Base-by-base conservation (phyloP, 2,329 filamentous ascomycete species). In the Aspergillus neotritici region DNA sequence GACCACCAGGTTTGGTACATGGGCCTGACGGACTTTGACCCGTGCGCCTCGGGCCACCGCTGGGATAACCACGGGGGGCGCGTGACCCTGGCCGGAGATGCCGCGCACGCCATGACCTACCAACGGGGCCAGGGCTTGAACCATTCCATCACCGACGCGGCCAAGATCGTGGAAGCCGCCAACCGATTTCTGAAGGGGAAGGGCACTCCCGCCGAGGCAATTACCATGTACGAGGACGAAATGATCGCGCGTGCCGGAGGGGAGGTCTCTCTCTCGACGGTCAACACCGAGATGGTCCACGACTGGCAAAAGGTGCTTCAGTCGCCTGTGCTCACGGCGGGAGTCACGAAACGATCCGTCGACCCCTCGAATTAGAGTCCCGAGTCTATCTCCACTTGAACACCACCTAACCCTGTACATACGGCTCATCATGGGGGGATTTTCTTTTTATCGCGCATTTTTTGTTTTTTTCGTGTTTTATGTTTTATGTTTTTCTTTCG, bases 91-190 rank as follows among this genome's bases (percentile, higher is more conserved):
- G 61, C 77, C 0, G 80, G 79, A 10, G 80, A 83, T 50, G 78
- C 79, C 0, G 79, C 79, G 0, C 79, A 83, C 50, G 77, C 78
- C 0, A 75, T 74, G 35, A 76, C 77, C 1, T 79, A 79, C 0
- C 76, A 79, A 37, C 76, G 79, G 43, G 79, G 78, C 0, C 71
- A 78, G 0, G 79, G 78, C 2, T 74, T 75, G 0, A 76, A 75
- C 2, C 70, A 80, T 50, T 75, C 74, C 5, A 72, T 81, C 37
- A 51, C 52, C 8, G 60, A 63, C 36, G 55, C 55, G n/a, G 47
- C 48, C 11, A 39, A 42, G 4, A 16, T 61, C 5, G 44, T 49
- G 0, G 44, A 51, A 28, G 46, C 48, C 0, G 45, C 59, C 12
- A 12, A 42, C 13, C 35, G 34, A 2, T 48, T 56, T 17, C 38